Conservation (phyloP, 139 green algal genomes). For the Chlamydomonas sp. region DNA sequence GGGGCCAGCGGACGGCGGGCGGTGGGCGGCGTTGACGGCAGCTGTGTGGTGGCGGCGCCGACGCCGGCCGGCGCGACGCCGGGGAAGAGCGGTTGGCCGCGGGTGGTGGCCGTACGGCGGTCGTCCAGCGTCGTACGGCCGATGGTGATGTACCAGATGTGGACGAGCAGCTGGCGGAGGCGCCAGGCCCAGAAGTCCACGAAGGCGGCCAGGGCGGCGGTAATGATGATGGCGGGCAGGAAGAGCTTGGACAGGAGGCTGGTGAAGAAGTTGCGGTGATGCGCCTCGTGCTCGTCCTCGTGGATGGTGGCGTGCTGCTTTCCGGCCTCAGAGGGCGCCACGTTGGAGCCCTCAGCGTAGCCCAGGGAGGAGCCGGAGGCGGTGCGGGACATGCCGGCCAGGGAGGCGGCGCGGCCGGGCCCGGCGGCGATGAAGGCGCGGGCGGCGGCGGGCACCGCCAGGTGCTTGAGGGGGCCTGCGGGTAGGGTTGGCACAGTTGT, state of each 20-base stretch:
- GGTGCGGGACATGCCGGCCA: neutral
- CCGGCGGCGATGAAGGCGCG: neutral
- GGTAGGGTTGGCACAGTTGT: too few species aligned
- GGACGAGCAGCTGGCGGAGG: neutral
- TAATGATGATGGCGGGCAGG: neutral
- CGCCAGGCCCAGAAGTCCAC: conserved; percentile 26
- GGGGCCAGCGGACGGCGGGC: too few species aligned
- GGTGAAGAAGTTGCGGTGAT: neutral
- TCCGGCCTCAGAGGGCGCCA: neutral
- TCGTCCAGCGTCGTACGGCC: neutral
- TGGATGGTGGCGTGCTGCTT: neutral
- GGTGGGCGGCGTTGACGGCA: too few species aligned
- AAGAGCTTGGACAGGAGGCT: neutral
- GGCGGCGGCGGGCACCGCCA: neutral
- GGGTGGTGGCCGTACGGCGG: neutral
- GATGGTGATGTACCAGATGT: neutral
- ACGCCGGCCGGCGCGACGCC: neutral
- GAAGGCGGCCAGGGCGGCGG: neutral
- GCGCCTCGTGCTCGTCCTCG: neutral
- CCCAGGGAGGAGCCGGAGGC: neutral
- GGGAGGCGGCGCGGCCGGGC: too few species aligned
- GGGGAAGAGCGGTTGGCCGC: neutral
- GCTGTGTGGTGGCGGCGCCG: neutral
- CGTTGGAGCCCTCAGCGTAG: neutral
- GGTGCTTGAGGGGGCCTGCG: conserved; percentile 19